Base-by-base conservation (phyloP, 345 rosid genomes). In the Tarenaya hassleriana region DNA sequence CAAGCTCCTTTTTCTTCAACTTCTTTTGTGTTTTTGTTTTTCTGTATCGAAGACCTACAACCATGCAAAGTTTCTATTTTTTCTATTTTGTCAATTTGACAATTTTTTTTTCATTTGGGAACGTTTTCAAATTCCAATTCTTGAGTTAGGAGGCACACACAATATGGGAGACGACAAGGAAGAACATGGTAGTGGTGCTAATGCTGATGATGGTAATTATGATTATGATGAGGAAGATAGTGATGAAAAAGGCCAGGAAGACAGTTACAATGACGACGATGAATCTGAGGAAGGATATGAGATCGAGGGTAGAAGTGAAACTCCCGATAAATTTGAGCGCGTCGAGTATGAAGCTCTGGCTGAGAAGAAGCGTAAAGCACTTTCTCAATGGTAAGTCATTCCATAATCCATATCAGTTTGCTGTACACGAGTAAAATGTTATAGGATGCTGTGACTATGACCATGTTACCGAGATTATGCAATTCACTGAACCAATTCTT, bases 301-400 rank as follows among this genome's bases (percentile, higher is more conserved):
- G 10, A 32, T 35, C 21, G 52, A 60, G 24, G 19, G 45, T 43
- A 57, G 7, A 55, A 53, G 27, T 42, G 66, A 14, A 15, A 41
- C 60, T 41, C 57, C 66, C 8, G 49, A 33, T 21, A 41, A 49
- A 15, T 81, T 79, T 18, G 77, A 83, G 70, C 79, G 69, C 13
- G 77, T 69, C 24, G 84, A 77, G 33, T 83, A 86, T 52, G 90
- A 81, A 63, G 88, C 83, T 39, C 75, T 81, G 24, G 97, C 94
- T 2, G 79, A 76, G 67, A 84, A 70, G 67, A 90, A 84, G 65
- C 90, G 94, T 31, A 78, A 78, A 71, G 79, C 78, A 14, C 71
- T 75, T 43, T 69, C 60, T 34, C 66, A 55, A 60, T 60, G 70
- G 70, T 66, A 45, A 7, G 60, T 58, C 20, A 38, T 7, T 17